phyloP scores from a whole-genome alignment of 176 grass and related monocot species.

The Musa acuminata region DNA sequence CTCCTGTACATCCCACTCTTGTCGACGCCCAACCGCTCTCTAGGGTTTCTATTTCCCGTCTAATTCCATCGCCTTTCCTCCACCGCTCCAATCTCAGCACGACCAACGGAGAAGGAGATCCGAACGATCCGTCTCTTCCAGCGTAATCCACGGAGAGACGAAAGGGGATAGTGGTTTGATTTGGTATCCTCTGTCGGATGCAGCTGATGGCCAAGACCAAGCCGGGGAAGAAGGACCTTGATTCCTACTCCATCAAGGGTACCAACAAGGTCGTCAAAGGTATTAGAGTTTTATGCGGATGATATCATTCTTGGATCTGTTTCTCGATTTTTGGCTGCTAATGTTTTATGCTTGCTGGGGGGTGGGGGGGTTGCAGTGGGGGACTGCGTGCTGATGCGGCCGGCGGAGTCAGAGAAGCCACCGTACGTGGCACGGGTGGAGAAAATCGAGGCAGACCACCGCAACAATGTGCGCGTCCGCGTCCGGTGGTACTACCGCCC shows the following conservation, averaged over 20 bases:
- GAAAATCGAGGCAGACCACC: slow-evolving; percentile 72
- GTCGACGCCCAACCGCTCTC: neutral
- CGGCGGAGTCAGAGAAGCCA: slow-evolving; percentile 55
- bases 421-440: slow-evolving; percentile 80
- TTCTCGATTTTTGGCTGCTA: neutral
- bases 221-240: slow-evolving; percentile 11
- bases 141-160: neutral
- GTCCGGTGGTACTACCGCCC: slow-evolving; percentile 7
- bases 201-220: slow-evolving; percentile 14
- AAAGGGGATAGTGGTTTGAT: neutral
- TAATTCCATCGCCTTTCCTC: neutral
- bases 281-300: neutral
- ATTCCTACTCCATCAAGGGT: slow-evolving; percentile 10
- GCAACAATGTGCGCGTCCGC: slow-evolving; percentile 42
- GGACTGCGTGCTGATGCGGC: slow-evolving; percentile 78
- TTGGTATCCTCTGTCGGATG: neutral
- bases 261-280: slow-evolving; percentile 14
- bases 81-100: neutral
- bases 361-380: slow-evolving; percentile 27
- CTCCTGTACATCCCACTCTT: neutral
- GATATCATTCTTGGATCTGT: neutral
- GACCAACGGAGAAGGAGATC: neutral
- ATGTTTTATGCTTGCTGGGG: too few relatives aligned
- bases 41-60: neutral
- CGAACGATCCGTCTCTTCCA: neutral